Conservation (phyloP, 108 stramenopile genomes). For the Nannochloropsis gaditana region DNA sequence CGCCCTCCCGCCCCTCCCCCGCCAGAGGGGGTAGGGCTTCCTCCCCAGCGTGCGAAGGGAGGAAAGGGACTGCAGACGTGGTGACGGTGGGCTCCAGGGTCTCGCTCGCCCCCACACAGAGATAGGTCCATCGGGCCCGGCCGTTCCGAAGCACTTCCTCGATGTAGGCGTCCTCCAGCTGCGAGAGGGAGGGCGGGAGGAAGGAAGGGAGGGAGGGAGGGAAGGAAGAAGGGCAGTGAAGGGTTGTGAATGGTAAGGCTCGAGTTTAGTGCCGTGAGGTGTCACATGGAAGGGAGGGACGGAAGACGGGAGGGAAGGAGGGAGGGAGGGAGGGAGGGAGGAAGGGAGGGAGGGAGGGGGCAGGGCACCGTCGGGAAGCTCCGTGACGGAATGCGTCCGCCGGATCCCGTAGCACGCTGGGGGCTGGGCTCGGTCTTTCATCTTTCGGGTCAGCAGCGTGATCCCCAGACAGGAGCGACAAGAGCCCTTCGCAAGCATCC, state of each 20-base stretch:
- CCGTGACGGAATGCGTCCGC: background rate
- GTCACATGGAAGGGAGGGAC: no score
- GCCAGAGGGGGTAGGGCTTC: background rate
- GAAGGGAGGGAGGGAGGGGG: background rate
- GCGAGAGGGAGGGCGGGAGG: background rate
- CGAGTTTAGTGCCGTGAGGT: no score
- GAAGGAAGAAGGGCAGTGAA: background rate
- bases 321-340: constrained; percentile 2
- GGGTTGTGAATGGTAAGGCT: background rate
- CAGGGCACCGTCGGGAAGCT: background rate
- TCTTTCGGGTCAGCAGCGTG: background rate
- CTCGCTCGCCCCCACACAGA: background rate
- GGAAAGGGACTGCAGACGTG: background rate
- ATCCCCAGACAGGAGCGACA: background rate
- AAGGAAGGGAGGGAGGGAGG: background rate
- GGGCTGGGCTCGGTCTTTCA: background rate
- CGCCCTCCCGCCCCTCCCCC: background rate
- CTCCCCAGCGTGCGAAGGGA: background rate
- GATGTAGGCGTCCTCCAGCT: background rate
- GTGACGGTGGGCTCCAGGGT: background rate
- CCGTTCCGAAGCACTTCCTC: background rate
- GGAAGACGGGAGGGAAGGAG: background rate
- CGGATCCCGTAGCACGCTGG: background rate
- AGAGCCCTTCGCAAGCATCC: background rate
- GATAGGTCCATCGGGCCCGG: background rate